phyloP scores from a whole-genome alignment of 768 basidiomycete genomes.

The Lactarius tabidus region DNA sequence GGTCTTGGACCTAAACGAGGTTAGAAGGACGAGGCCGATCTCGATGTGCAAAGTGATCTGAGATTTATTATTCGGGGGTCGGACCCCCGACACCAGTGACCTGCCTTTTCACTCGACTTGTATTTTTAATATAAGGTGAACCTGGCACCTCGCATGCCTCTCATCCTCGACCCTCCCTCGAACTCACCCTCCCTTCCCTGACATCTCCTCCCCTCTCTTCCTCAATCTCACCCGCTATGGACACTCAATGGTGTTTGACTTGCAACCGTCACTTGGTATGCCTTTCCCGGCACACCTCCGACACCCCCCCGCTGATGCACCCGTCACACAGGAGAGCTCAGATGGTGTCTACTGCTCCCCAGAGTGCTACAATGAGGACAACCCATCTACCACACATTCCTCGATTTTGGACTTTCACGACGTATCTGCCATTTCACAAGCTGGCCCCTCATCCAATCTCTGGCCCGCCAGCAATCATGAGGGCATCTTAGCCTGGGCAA shows the following conservation, averaged over 20 bases:
- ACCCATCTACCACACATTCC: slow-evolving; percentile 24
- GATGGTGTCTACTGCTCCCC: slow-evolving; percentile 52
- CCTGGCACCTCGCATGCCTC: slow-evolving; percentile 8
- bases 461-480: slow-evolving; percentile 36
- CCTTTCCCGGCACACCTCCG: slow-evolving; percentile 24
- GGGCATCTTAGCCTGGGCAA: slow-evolving; percentile 43
- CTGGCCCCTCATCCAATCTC: slow-evolving; percentile 13
- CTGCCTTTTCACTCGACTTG: slow-evolving; percentile 7
- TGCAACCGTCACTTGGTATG: slow-evolving; percentile 58
- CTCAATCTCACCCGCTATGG: slow-evolving; percentile 38
- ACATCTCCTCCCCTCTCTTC: slow-evolving; percentile 14
- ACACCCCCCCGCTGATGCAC: slow-evolving; percentile 27
- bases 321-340: slow-evolving; percentile 32
- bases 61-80: slow-evolving; percentile 25
- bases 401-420: slow-evolving; percentile 21
- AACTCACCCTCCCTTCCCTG: slow-evolving; percentile 26
- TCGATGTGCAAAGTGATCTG: slow-evolving; percentile 21
- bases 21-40: slow-evolving; percentile 24
- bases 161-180: slow-evolving; percentile 14
- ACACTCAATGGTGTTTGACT: slow-evolving; percentile 67
- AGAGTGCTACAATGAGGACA: slow-evolving; percentile 38
- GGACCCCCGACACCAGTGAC: slow-evolving; percentile 12
- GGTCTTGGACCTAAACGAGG: slow-evolving; percentile 18
- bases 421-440: slow-evolving; percentile 2
- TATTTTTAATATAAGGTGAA: slow-evolving; percentile 23